Evolutionary conservation across 1,139 yeast species (phyloP).

Genomic region (Saccharomyces hybrid): DNA sequence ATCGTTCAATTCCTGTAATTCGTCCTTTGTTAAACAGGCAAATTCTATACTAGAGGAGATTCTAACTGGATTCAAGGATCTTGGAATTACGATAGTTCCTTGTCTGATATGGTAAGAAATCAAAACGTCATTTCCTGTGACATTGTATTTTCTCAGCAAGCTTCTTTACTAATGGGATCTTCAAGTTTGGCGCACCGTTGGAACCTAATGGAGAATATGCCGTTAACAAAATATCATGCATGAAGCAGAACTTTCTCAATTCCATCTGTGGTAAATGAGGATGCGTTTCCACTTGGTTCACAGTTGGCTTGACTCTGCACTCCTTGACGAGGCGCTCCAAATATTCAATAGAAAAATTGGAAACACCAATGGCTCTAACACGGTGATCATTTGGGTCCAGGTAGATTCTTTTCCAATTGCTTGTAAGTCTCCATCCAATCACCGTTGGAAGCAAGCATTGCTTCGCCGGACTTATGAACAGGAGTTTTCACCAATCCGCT

Average conservation of each 20-base stretch:
- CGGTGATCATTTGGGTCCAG: slow-evolving; percentile 33
- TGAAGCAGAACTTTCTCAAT: slow-evolving; percentile 38
- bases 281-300: slow-evolving; percentile 54
- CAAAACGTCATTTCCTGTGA: slow-evolving; percentile 41
- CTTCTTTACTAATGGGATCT: slow-evolving; percentile 36
- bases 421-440: slow-evolving; percentile 44
- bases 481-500: slow-evolving; percentile 20
- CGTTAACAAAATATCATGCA: slow-evolving; percentile 41
- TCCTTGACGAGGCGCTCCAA: slow-evolving; percentile 42
- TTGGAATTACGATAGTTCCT: slow-evolving; percentile 48
- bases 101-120: slow-evolving; percentile 49
- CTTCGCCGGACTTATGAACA: slow-evolving; percentile 34
- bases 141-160: slow-evolving; percentile 42
- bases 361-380: slow-evolving; percentile 53
- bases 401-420: slow-evolving; percentile 41
- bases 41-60: slow-evolving; percentile 30
- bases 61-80: slow-evolving; percentile 38
- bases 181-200: slow-evolving; percentile 45
- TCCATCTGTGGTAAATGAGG: slow-evolving; percentile 51
- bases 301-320: slow-evolving; percentile 42
- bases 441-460: slow-evolving; percentile 38
- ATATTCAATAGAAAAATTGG: slow-evolving; percentile 45
- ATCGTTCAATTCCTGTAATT: slow-evolving; percentile 37
- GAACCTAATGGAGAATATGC: slow-evolving; percentile 61
- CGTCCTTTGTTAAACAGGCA: slow-evolving; percentile 40